phyloP scores from a whole-genome alignment of 352 stramenopile genomes.

The Globisporangium cylindrosporum region DNA sequence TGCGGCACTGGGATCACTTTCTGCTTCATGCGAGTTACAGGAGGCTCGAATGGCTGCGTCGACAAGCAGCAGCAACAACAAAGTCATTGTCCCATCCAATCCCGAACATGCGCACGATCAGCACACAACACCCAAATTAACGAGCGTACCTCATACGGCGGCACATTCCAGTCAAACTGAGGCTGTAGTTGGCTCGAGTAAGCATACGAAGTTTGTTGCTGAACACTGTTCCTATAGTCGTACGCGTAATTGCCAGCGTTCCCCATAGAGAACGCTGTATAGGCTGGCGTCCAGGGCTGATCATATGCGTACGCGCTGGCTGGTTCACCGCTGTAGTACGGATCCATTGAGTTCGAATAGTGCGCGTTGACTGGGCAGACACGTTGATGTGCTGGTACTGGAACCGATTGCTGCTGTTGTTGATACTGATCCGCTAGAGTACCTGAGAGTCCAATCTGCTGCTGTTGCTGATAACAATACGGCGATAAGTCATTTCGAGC shows the following conservation, averaged over 20 bases:
- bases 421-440: not conserved
- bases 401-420: not conserved
- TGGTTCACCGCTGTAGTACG: conserved; percentile 5
- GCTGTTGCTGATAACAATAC: conserved; percentile 6
- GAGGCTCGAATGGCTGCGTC: conserved; percentile 8
- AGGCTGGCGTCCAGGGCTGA: conserved; percentile 6
- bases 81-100: not conserved
- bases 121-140: not conserved
- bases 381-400: conserved; percentile 5
- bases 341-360: conserved; percentile 10
- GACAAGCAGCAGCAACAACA: not conserved
- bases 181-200: not conserved
- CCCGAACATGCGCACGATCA: too few species aligned
- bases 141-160: conserved; percentile 12
- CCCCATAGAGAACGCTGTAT: not conserved
- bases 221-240: not conserved
- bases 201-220: conserved; percentile 4
- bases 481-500: not conserved
- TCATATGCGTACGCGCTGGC: conserved; percentile 9
- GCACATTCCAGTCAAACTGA: conserved; percentile 4
- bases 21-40: conserved; percentile 6
- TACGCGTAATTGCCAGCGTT: not conserved
- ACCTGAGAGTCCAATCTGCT: not conserved
- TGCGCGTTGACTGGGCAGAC: conserved; percentile 16
- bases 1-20: conserved; percentile 14